phyloP scores from a whole-genome alignment of 805 yeast species.

The Kodamaea neixiangensis region DNA sequence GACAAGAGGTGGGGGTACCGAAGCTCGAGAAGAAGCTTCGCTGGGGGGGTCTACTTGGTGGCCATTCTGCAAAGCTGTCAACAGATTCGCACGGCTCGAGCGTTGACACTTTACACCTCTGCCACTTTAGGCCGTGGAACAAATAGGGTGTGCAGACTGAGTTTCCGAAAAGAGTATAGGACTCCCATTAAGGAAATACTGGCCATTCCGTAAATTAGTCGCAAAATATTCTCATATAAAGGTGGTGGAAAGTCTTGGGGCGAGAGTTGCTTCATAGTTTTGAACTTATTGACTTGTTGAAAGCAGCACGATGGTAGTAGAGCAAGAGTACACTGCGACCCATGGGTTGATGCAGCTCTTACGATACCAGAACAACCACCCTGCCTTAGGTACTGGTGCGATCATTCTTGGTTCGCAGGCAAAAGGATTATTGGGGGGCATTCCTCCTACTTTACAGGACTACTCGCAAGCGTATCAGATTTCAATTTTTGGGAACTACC shows the following conservation, averaged over 20 bases:
- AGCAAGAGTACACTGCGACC: slow-evolving; percentile 27
- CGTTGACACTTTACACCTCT: neutral
- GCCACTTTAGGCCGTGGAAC: slow-evolving; percentile 1
- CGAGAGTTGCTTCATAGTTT: too few species aligned
- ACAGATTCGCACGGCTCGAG: neutral
- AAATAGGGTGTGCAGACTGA: neutral
- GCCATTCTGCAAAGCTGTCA: neutral
- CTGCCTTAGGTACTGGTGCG: slow-evolving; percentile 36
- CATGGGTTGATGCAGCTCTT: slow-evolving; percentile 32
- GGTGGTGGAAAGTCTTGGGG: too few species aligned
- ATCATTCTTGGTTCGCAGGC: slow-evolving; percentile 30
- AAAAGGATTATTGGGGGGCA: slow-evolving; percentile 32
- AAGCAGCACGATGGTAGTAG: slow-evolving; percentile 1
- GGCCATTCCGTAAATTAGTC: neutral
- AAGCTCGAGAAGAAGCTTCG: neutral
- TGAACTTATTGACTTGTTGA: too few species aligned
- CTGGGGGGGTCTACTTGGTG: neutral
- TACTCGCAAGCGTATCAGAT: slow-evolving; percentile 44
- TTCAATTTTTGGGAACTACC: slow-evolving; percentile 66
- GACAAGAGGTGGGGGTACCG: neutral
- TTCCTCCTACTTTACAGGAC: slow-evolving; percentile 43
- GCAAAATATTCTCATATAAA: slow-evolving; percentile 1
- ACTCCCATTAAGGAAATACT: neutral
- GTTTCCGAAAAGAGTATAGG: neutral
- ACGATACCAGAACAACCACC: slow-evolving; percentile 29